Evolutionary conservation across 345 rosid genomes (phyloP), one percentile per base, ranked within the genome.

Genomic region (Melaleuca alternifolia): DNA sequence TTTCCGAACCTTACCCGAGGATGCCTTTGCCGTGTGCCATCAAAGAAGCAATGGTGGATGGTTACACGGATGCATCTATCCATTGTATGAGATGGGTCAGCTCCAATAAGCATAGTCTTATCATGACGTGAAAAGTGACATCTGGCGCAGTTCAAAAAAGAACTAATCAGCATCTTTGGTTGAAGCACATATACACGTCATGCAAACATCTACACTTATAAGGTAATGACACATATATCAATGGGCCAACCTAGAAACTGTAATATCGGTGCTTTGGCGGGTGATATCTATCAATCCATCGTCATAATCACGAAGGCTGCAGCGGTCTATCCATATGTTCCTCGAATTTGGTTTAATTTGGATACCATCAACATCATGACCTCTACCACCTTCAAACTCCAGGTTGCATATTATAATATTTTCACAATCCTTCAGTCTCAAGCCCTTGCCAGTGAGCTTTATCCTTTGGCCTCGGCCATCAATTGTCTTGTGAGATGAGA

Each of bases 201-300:
- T 20, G 48, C 46, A 20, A 33, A 71, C 46, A 71, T 18, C 24
- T 71, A 37, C 11, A 71, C 48, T 18, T 71, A 20, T 71, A 37
- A 18, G 12, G 79, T 71, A 33, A 71, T 18, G 48, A 8, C 13
- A 33, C 48, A 33, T 37, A 37, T 71, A 24, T 71, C 79, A 71
- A 71, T 18, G 33, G 79, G 79, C 48, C 79, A 71, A 71, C 99
- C 99, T 95, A 18, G 99, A 98, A 87, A 98, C 83, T 48, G 99
- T 96, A 83, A 95, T 93, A 79, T 98, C 96, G 0, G 99, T 98
- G 93, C 99, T 98, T 88, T 91, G 96, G 84, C 98, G 91, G 30
- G 98, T 98, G 90, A 98, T 94, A 90, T 98, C 99, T 62, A 98
- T 98, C 89, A 98, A 89, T 46, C 98, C 99, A 88, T 98, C 99